Evolutionary conservation across 441 rosid genomes (phyloP).

Genomic region (Gossypium trilobum): DNA sequence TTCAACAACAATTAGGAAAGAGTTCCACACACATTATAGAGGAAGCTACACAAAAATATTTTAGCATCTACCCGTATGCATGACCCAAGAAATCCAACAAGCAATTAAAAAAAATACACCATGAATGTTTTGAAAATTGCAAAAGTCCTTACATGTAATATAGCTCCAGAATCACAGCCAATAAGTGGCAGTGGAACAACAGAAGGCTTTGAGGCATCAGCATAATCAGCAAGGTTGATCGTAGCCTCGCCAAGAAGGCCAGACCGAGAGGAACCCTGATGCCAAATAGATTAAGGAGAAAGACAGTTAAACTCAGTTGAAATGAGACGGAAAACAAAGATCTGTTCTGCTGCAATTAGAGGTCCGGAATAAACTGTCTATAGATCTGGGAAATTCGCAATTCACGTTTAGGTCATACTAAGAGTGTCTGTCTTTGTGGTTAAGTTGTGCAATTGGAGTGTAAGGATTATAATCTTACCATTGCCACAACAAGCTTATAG

Average conservation of each 20-base stretch:
- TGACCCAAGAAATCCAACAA: conserved; percentile 4
- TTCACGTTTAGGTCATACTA: not conserved
- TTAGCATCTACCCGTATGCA: not conserved
- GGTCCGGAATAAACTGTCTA: conserved; percentile 6
- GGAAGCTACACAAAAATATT: not conserved
- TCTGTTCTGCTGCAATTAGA: not conserved
- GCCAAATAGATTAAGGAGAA: conserved; percentile 23
- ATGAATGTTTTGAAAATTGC: conserved; percentile 18
- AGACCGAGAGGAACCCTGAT: conserved; percentile 86
- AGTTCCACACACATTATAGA: conserved; percentile 1
- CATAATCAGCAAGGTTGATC: conserved; percentile 90
- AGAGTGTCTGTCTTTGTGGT: not conserved
- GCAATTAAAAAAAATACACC: not conserved
- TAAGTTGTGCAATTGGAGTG: not conserved
- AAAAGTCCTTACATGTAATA: conserved; percentile 75
- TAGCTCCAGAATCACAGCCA: conserved; percentile 80
- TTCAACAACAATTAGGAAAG: not conserved
- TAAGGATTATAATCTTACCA: conserved; percentile 40
- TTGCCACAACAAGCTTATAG: conserved; percentile 73
- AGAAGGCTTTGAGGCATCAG: conserved; percentile 81
- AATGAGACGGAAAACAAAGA: not conserved
- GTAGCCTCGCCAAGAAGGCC: conserved; percentile 85
- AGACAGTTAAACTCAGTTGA: conserved; percentile 19
- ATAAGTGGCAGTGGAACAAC: conserved; percentile 61
- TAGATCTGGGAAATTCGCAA: conserved; percentile 9